Evolutionary conservation across 352 stramenopile species (phyloP).

Genomic region (Globisporangium uncinulatum): DNA sequence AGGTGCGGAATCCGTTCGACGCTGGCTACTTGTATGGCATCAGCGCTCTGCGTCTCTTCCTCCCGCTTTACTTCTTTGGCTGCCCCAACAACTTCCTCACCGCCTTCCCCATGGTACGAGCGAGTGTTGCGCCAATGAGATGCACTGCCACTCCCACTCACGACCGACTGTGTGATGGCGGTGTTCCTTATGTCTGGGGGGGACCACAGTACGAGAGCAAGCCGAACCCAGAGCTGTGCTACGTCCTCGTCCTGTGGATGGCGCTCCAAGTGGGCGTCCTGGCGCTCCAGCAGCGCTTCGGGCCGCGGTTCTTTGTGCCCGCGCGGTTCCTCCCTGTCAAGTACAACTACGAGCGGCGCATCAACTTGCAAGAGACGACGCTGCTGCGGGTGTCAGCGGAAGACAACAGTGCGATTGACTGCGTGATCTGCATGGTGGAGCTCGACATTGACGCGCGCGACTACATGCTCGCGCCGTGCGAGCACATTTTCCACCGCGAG

Average conservation of each 20-base stretch:
- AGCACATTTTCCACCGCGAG: constrained; percentile 94
- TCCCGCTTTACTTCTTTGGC: constrained; percentile 96
- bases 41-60: constrained; percentile 88
- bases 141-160: too few relatives aligned
- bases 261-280: constrained; percentile 90
- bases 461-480: constrained; percentile 97
- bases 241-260: constrained; percentile 88
- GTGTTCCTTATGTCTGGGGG: too few relatives aligned
- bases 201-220: constrained; percentile 61
- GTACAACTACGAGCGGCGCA: constrained; percentile 95
- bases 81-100: constrained; percentile 92
- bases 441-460: constrained; percentile 71
- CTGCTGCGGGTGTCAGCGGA: constrained; percentile 45
- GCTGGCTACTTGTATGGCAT: constrained; percentile 94
- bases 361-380: constrained; percentile 60
- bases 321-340: constrained; percentile 94
- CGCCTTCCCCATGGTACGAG: constrained; percentile 70
- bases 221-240: constrained; percentile 56
- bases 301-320: constrained; percentile 94
- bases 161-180: neutral
- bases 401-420: constrained; percentile 69
- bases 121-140: too few relatives aligned
- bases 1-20: constrained; percentile 93
- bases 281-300: constrained; percentile 89
- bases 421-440: constrained; percentile 86